Percentiles rank a stretch among this genome's conserved stretches.
Evolutionary conservation across 768 basidiomycete genomes (phyloP).

Genomic region (Trichaptum fuscoviolaceum): DNA sequence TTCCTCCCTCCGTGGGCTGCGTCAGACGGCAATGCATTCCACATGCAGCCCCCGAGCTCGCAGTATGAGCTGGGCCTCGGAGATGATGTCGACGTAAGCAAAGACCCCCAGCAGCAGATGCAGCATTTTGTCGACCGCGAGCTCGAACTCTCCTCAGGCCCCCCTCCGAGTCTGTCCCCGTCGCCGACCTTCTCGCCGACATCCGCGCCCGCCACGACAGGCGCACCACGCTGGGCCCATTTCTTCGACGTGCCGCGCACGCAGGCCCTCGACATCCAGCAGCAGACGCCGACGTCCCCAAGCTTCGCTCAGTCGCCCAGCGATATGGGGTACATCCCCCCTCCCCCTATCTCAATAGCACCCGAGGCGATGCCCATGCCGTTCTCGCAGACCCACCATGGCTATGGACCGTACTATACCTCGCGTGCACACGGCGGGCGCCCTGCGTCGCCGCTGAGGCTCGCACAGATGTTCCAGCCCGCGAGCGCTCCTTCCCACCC

Average conservation of each 20-base stretch:
- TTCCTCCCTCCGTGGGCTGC: not conserved
- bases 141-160: not conserved
- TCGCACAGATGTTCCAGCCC: not conserved
- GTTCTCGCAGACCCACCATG: not conserved
- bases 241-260: not conserved
- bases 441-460: not conserved
- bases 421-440: not conserved
- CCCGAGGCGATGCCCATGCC: not conserved
- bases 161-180: not conserved
- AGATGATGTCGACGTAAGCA: not conserved
- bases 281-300: not conserved
- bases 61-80: not conserved
- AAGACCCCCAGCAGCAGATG: not conserved
- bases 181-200: not conserved
- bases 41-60: not conserved
- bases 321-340: conserved; percentile 1
- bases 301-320: not conserved
- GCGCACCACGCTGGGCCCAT: not conserved
- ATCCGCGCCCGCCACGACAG: not conserved
- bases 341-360: not conserved
- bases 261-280: not conserved
- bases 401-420: not conserved
- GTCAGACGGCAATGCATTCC: not conserved
- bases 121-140: not conserved
- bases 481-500: conserved; percentile 1